Conservation (phyloP, 2,329 filamentous ascomycete species). For the Scedosporium apiospermum region DNA sequence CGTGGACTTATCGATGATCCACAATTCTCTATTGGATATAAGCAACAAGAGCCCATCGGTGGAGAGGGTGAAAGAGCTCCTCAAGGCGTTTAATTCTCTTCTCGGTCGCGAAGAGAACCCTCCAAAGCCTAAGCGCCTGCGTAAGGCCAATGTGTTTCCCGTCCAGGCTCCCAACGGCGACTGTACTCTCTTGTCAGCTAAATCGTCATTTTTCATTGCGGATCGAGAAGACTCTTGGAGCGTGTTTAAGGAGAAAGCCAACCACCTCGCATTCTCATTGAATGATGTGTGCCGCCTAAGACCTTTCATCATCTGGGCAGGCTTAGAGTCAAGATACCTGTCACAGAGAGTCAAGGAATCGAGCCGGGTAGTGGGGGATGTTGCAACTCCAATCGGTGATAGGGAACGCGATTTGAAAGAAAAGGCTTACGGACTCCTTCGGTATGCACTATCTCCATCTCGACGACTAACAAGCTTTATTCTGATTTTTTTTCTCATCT, state of each 20-base stretch:
- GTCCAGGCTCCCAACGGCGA: not conserved
- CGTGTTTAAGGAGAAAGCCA: slow-evolving; percentile 15
- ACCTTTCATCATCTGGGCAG: slow-evolving; percentile 19
- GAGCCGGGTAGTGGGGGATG: slow-evolving; percentile 12
- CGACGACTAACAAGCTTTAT: not conserved
- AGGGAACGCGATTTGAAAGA: slow-evolving; percentile 13
- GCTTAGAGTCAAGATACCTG: slow-evolving; percentile 18
- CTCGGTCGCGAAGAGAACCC: not conserved
- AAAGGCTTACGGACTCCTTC: slow-evolving; percentile 17
- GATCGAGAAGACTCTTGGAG: slow-evolving; percentile 17
- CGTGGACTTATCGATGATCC: not conserved
- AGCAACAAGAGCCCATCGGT: not conserved
- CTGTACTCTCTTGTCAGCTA: not conserved
- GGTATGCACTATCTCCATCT: slow-evolving; percentile 13
- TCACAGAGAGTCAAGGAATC: slow-evolving; percentile 18
- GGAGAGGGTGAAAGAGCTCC: not conserved
- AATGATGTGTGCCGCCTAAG: slow-evolving; percentile 16
- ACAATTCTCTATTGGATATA: not conserved
- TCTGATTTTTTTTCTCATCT: not conserved
- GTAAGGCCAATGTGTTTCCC: not conserved
- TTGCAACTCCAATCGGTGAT: slow-evolving; percentile 9
- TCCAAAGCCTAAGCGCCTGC: not conserved
- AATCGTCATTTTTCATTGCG: slow-evolving; percentile 12
- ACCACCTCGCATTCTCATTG: slow-evolving; percentile 20
- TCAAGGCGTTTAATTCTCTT: not conserved